Percentiles rank a stretch among this genome's conserved stretches.
Evolutionary conservation across 495 filamentous ascomycete species (phyloP).

Genomic region (Neurospora cerealis): DNA sequence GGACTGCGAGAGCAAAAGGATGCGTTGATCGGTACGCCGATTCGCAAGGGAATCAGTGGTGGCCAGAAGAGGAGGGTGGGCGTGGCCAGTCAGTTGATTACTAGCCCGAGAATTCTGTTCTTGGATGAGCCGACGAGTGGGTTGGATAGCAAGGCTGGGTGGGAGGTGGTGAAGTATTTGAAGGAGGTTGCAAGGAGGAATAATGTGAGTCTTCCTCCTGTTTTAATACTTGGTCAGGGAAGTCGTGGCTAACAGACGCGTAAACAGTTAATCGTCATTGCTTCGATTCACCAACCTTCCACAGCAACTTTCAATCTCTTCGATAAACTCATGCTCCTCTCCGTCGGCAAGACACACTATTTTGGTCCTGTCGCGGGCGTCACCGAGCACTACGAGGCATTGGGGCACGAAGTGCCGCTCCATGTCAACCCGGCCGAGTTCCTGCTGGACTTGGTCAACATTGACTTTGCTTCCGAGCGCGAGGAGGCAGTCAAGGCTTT

Average conservation of each 20-base stretch:
- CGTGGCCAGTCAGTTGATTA: slow-evolving; percentile 70
- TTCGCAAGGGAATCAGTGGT: slow-evolving; percentile 68
- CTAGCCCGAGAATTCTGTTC: slow-evolving; percentile 67
- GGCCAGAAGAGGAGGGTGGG: slow-evolving; percentile 73
- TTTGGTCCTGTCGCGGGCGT: slow-evolving; percentile 49
- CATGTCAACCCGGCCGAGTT: slow-evolving; percentile 72
- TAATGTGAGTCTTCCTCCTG: slow-evolving; percentile 37
- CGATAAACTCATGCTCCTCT: slow-evolving; percentile 66
- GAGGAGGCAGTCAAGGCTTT: slow-evolving; percentile 29
- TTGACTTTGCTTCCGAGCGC: slow-evolving; percentile 50
- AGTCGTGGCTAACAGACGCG: slow-evolving; percentile 35
- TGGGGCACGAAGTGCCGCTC: slow-evolving; percentile 49
- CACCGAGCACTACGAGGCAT: slow-evolving; percentile 44
- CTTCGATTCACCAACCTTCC: slow-evolving; percentile 74
- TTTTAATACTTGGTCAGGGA: too few species aligned
- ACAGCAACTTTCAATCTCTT: slow-evolving; percentile 68
- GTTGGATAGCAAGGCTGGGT: slow-evolving; percentile 70
- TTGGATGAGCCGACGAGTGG: slow-evolving; percentile 77
- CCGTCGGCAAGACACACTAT: slow-evolving; percentile 57
- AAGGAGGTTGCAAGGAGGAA: slow-evolving; percentile 56
- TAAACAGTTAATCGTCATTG: slow-evolving; percentile 58
- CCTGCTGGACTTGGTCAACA: slow-evolving; percentile 64
- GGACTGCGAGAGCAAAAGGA: slow-evolving; percentile 61
- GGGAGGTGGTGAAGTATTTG: slow-evolving; percentile 71
- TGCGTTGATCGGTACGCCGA: slow-evolving; percentile 65